Evolutionary conservation across 306 rosid genomes (phyloP).

Genomic region (Malus domestica): ASM211411v1 NC_041805.1:29835001-29835500

Average conservation of each 20-base stretch:
- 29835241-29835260: slow-evolving; percentile 19
- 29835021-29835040: neutral
- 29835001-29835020: neutral
- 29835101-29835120: neutral
- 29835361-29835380: slow-evolving; percentile 90
- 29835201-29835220: slow-evolving; percentile 88
- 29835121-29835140: neutral
- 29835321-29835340: slow-evolving; percentile 80
- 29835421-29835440: slow-evolving; percentile 99
- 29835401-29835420: slow-evolving; percentile 88
- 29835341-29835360: slow-evolving; percentile 80
- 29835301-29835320: slow-evolving; percentile 81
- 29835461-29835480: slow-evolving; percentile 71
- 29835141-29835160: slow-evolving; percentile 39
- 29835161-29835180: slow-evolving; percentile 58
- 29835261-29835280: slow-evolving; percentile 47
- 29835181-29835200: slow-evolving; percentile 86
- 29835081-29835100: slow-evolving; percentile 8
- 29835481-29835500: slow-evolving; percentile 78
- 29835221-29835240: slow-evolving; percentile 76
- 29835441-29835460: slow-evolving; percentile 73
- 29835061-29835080: neutral
- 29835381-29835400: slow-evolving; percentile 91
- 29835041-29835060: neutral
- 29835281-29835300: slow-evolving; percentile 37